Evolutionary conservation across 1,284 basidiomycete genomes (phyloP).

Genomic region (Pyrrhoderma lamaoense): DNA sequence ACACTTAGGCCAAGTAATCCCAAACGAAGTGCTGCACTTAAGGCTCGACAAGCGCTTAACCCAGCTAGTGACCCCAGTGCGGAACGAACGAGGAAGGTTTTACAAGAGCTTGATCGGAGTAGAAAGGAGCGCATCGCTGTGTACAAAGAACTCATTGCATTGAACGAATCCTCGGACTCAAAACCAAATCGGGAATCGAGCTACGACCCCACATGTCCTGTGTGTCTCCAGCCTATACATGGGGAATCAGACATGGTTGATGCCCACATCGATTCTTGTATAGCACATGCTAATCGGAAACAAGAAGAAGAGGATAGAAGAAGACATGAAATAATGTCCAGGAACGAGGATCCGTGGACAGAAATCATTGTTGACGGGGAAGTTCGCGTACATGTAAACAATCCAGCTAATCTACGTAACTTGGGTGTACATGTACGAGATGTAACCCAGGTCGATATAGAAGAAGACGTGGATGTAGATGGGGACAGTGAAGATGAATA

Average conservation of each 20-base stretch:
- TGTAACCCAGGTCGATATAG: constrained; percentile 49
- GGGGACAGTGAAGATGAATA: constrained; percentile 59
- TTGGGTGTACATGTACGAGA: constrained; percentile 61
- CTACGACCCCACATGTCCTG: constrained; percentile 48
- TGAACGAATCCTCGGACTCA: constrained; percentile 39
- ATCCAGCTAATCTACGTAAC: constrained; percentile 30
- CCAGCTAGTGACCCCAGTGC: constrained; percentile 29
- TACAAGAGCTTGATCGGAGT: constrained; percentile 51
- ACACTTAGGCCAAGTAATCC: constrained; percentile 32
- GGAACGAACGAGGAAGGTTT: constrained; percentile 42
- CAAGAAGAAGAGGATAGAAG: constrained; percentile 31
- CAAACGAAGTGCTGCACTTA: constrained; percentile 55
- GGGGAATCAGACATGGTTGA: constrained; percentile 67
- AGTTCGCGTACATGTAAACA: neutral
- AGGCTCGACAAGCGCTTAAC: constrained; percentile 50
- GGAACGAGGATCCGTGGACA: constrained; percentile 30
- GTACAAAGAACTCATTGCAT: constrained; percentile 51
- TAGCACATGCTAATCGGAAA: constrained; percentile 46
- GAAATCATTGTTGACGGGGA: constrained; percentile 19
- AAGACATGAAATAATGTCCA: constrained; percentile 25
- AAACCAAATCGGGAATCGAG: constrained; percentile 24
- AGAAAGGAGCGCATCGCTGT: constrained; percentile 56
- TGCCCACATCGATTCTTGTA: constrained; percentile 70
- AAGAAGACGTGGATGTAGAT: constrained; percentile 72
- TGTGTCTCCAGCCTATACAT: constrained; percentile 47